Percentiles rank a stretch among this genome's conserved stretches.
phyloP scores from a whole-genome alignment of 805 yeast species.

The Candida michaelii region DNA sequence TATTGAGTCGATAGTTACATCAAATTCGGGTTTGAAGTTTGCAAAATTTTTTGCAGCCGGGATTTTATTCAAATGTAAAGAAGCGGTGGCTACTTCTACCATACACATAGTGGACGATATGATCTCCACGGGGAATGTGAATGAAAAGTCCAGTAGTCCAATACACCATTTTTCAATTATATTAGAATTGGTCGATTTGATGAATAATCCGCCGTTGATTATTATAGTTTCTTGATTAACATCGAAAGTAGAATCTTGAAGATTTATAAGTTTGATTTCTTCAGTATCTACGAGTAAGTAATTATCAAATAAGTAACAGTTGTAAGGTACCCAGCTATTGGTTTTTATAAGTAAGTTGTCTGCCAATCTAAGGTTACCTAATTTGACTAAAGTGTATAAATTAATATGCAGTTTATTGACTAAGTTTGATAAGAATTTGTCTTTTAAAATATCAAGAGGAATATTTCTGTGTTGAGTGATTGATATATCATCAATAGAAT shows the following conservation, averaged over 20 bases:
- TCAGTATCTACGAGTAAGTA: conserved; percentile 19
- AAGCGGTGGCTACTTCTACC: no score
- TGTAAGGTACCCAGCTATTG: conserved; percentile 8
- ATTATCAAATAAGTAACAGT: conserved; percentile 35
- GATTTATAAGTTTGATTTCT: conserved; percentile 7
- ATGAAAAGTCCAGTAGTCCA: conserved; percentile 34
- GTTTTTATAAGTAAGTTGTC: conserved; percentile 28
- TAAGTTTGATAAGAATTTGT: conserved; percentile 28
- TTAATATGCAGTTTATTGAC: conserved; percentile 24
- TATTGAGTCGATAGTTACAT: no score
- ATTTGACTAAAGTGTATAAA: conserved; percentile 25
- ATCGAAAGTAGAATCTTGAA: conserved; percentile 1
- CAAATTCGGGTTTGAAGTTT: no score
- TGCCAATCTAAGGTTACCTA: conserved; percentile 38
- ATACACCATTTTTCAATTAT: conserved; percentile 46
- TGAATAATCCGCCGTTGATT: conserved; percentile 15
- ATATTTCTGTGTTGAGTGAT: conserved; percentile 18
- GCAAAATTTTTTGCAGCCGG: no score
- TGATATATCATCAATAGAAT: conserved; percentile 15
- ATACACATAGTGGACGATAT: conserved; percentile 30
- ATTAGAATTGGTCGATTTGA: conserved; percentile 29
- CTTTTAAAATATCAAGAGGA: conserved; percentile 28
- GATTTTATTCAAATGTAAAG: no score
- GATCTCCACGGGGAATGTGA: conserved; percentile 33
- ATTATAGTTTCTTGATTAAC: conserved; percentile 10